A percentile compares a stretch with the other conserved stretches of the same genome.
These are phyloP conservation scores for Thymus quinquecostatus DNA, from an alignment of 257 asterid genomes.

Conservation along the genomic window DNA sequence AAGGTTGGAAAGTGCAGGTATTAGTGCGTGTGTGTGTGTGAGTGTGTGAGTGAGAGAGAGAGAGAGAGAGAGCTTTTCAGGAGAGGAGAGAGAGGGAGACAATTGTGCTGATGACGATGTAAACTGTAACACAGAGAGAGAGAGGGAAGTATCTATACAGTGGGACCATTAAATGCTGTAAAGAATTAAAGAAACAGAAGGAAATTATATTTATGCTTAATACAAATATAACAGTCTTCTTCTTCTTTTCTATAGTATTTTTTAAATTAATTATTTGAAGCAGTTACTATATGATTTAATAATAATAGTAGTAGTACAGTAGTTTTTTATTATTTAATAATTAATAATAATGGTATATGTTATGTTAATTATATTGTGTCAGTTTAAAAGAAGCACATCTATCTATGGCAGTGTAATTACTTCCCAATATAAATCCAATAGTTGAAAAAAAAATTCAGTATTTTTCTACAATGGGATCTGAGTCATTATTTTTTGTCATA, in stretches of 20 bases:
- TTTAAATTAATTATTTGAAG: background rate
- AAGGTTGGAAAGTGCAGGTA: slow-evolving; percentile 51
- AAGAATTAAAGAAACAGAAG: slow-evolving; percentile 1
- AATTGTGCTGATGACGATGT: slow-evolving; percentile 32
- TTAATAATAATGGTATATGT: background rate
- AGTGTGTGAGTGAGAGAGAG: background rate
- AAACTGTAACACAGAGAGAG: slow-evolving; percentile 12
- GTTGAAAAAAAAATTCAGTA: background rate
- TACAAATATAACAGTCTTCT: background rate
- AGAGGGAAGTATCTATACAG: background rate
- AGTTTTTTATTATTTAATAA: background rate
- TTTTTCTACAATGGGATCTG: no score
- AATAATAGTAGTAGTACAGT: background rate
- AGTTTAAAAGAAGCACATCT: background rate
- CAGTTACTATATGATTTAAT: no score
- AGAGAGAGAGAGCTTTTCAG: background rate
- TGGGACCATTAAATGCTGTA: background rate
- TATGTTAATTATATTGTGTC: background rate
- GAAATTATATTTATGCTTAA: background rate
- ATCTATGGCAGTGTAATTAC: background rate
- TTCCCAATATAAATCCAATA: background rate
- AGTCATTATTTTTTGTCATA: no score
- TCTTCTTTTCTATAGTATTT: background rate
- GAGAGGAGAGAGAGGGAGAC: slow-evolving; percentile 13
- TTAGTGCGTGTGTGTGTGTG: slow-evolving; percentile 19